Evolutionary conservation across 2,329 filamentous ascomycete species (phyloP), one percentile per base, ranked within the genome.

Genomic region (Colletotrichum camelliae): DNA sequence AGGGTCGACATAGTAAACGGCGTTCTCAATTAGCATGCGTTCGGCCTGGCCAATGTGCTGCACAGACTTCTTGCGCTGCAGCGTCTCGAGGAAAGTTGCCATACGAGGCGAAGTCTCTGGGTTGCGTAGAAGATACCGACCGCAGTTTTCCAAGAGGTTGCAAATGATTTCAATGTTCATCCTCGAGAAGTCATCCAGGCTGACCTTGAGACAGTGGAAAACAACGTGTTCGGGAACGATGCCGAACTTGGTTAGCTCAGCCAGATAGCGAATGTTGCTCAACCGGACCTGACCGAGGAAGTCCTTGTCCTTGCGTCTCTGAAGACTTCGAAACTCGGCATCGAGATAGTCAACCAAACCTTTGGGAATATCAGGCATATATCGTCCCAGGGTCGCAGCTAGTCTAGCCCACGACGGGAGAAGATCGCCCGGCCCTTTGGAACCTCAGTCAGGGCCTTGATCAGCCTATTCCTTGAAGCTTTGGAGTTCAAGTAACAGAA

Each of bases 81-180:
- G 88, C 0, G 96, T 99, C 84, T 99, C 97, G 29, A 99, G 86
- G 83, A 99, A 99, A 1, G 95, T 96, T 2, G 90, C 88, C 97
- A 99, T 99, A 58, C 97, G 93, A 10, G 96, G 96, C 12, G 95
- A 94, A 0, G 97, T 98, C 77, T 98, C 96, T 0, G 95, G 93
- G 79, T 97, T 98, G 66, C 96, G 95, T 74, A 99, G 90, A 27
- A 99, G 88, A 84, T 98, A 99, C 21, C 97, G 93, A 58, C 97
- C 97, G 81, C 97, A 99, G 78, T 98, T 98, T 84, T 99, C 97
- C 27, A 99, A 89, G 33, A 99, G 89, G 81, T 97, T 98, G 81
- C 96, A 97, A 78, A 99, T 96, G 80, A 99, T 98, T 84, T 99
- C 97, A 78, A 99, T 98, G 81, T 99, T 99, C 94, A 98, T 98